Base-by-base conservation (phyloP, 176 grass and related monocot species). In the Musa beccarii region DNA sequence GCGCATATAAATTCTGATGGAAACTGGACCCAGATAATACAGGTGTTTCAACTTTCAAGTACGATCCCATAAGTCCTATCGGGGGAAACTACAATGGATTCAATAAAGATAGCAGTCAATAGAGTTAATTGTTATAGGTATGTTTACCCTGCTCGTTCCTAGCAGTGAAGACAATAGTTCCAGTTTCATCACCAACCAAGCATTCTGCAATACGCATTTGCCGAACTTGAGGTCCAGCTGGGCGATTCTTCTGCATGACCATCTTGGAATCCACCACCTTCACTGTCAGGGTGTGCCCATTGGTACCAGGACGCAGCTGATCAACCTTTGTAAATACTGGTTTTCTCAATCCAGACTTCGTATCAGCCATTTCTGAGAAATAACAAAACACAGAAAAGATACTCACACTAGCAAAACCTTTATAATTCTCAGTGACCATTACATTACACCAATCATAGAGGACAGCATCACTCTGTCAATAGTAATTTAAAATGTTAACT, bases 321-420 rank as follows among this genome's bases (percentile, higher is more conserved):
- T 96, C 92, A 57, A 96, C 92, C 73, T 96, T 96, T 15, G 80
- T 56, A 73, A 91, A 91, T n/a, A 91, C 88, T 65, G 88, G 88
- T 73, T 91, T 96, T 76, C 88, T 74, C 84, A 84, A 75, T 49
- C 79, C 69, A 43, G 76, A 19, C 77, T 74, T 77, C 29, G 77
- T 14, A 49, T 76, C 79, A 59, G 83, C 70, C 77, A 70, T 85
- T 9, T 62, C 59, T 62, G 59, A 54, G 53, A 62, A 21, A 62
- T 9, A 62, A n/a, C 59, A 0, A 62, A 62, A 62, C 59, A 62
- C 8, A 20, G 7, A 59, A 19, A 62, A 8, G 17, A 62, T 9
- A 21, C 34, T n/a, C 17, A 20, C n/a, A n/a, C n/a, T 62, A 62
- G n/a, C 1, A 20, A 62, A n/a, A 62, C 17, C 19, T 5, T 43